Conservation (phyloP, 306 rosid species). For the Glycine tomentella region DNA sequence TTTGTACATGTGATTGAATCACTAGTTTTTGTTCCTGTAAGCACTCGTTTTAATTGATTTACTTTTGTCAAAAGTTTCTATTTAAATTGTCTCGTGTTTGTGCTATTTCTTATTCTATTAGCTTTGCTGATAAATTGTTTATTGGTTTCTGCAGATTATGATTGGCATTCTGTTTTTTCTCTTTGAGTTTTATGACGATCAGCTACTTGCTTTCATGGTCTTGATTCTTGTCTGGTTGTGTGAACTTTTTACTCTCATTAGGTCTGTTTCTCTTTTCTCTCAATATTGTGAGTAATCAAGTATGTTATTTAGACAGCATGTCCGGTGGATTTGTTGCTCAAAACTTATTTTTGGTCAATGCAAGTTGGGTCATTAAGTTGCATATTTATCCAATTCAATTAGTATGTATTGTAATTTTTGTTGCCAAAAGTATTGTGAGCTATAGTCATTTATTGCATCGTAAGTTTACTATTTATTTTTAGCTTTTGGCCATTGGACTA, state of each 20-base stretch:
- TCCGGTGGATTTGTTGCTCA: conserved; percentile 31
- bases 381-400: conserved; percentile 22
- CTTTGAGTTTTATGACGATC: conserved; percentile 97
- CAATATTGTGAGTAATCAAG: conserved; percentile 1
- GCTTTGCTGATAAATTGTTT: conserved; percentile 44
- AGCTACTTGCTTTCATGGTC: conserved; percentile 94
- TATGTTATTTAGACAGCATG: conserved; percentile 26
- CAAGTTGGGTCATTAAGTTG: conserved; percentile 3
- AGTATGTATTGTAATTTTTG: conserved; percentile 1
- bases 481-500: conserved; percentile 1
- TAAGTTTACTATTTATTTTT: not conserved
- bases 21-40: conserved; percentile 97
- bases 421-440: conserved; percentile 18
- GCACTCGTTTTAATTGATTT: conserved; percentile 41
- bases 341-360: conserved; percentile 13
- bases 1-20: conserved; percentile 99
- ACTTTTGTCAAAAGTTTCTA: conserved; percentile 38
- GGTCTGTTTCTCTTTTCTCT: conserved; percentile 67
- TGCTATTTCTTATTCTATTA: conserved; percentile 23
- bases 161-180: conserved; percentile 95
- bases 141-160: conserved; percentile 82
- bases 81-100: conserved; percentile 17
- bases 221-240: conserved; percentile 98
- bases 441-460: not conserved
- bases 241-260: conserved; percentile 89